Conservation (phyloP, 2,329 filamentous ascomycete species). For the Aspergillus pseudoglaucus region DNA sequence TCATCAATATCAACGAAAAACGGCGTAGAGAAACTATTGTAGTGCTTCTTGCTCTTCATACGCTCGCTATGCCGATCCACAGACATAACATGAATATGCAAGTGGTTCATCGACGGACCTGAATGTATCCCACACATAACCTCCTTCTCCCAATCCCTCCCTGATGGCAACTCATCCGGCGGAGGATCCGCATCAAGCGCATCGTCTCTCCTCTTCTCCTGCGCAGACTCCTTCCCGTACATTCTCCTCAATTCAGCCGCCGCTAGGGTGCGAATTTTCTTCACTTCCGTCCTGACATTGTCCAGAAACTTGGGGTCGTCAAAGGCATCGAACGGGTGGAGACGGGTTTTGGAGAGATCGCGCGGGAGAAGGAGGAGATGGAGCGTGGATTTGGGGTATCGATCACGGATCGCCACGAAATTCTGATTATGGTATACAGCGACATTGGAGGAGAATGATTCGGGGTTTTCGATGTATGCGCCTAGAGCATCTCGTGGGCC, state of each 20-base stretch:
- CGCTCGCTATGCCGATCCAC: slow-evolving; percentile 67
- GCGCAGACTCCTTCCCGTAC: slow-evolving; percentile 57
- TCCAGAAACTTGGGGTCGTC: slow-evolving; percentile 63
- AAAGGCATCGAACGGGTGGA: slow-evolving; percentile 74
- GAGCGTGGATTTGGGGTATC: slow-evolving; percentile 76
- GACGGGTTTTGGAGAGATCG: slow-evolving; percentile 50
- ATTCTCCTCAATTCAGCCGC: slow-evolving; percentile 67
- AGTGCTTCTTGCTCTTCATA: slow-evolving; percentile 78
- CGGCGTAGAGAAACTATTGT: slow-evolving; percentile 80
- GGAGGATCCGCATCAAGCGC: slow-evolving; percentile 54
- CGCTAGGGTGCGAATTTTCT: slow-evolving; percentile 57
- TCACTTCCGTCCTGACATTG: slow-evolving; percentile 55
- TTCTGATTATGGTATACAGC: slow-evolving; percentile 62
- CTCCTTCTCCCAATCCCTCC: slow-evolving; percentile 71
- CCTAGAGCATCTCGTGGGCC: slow-evolving; percentile 56
- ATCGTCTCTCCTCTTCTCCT: slow-evolving; percentile 58
- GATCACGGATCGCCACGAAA: slow-evolving; percentile 73
- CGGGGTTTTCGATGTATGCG: slow-evolving; percentile 59
- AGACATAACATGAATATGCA: slow-evolving; percentile 84
- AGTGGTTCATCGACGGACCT: slow-evolving; percentile 81
- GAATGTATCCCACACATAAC: slow-evolving; percentile 77
- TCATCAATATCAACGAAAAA: slow-evolving; percentile 76
- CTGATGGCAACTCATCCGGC: slow-evolving; percentile 54
- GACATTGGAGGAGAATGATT: slow-evolving; percentile 50
- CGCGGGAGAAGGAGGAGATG: slow-evolving; percentile 87